These are phyloP conservation scores for Saksenaea oblongispora DNA, from an alignment of 371 early-diverging fungal species.

Conservation along the genomic window DNA sequence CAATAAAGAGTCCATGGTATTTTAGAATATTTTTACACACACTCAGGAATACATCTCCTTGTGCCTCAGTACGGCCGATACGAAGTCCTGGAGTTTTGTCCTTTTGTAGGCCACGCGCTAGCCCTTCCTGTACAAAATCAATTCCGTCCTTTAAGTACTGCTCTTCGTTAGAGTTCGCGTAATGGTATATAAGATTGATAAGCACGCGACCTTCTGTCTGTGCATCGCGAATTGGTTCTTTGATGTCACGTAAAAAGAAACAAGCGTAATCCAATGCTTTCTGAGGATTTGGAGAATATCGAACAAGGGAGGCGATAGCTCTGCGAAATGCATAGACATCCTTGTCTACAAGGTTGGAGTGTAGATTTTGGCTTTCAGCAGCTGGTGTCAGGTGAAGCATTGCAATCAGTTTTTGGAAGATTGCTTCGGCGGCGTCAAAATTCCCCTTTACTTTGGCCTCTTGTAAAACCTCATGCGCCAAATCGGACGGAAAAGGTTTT, in stretches of 20 bases:
- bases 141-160: background rate
- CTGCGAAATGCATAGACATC: constrained; percentile 5
- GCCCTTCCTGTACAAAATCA: constrained; percentile 10
- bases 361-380: background rate
- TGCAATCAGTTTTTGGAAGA: background rate
- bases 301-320: constrained; percentile 10
- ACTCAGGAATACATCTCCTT: background rate
- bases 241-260: background rate
- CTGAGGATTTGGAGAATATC: constrained; percentile 17
- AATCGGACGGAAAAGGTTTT: background rate
- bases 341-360: background rate
- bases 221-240: constrained; percentile 9
- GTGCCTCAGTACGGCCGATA: background rate
- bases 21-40: background rate
- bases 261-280: constrained; percentile 9
- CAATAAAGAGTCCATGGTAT: constrained; percentile 1
- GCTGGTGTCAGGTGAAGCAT: background rate
- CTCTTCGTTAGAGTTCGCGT: background rate
- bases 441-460: background rate
- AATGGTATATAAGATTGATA: constrained; percentile 21
- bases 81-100: background rate
- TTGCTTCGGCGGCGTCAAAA: background rate
- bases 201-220: constrained; percentile 5
- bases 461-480: background rate
- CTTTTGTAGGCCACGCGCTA: constrained; percentile 5